These are phyloP conservation scores for Cladophialophora chaetospira DNA, from an alignment of 2,329 filamentous ascomycete species.

Conservation along the genomic window DNA sequence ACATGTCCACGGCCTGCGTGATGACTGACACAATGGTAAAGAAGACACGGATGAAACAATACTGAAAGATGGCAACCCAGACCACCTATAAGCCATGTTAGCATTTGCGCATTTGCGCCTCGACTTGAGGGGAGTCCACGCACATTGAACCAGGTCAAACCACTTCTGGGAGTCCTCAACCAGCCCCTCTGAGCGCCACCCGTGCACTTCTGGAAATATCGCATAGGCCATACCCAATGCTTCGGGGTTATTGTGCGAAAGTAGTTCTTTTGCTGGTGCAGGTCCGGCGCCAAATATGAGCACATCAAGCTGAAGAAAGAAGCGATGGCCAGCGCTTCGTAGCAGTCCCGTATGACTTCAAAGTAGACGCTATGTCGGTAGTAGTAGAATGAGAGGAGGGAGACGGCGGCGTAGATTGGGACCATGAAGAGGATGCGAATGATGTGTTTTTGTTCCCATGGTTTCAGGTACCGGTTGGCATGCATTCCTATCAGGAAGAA, in stretches of 20 bases:
- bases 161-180: slow-evolving; percentile 75
- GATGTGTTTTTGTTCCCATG: slow-evolving; percentile 66
- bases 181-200: slow-evolving; percentile 68
- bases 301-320: slow-evolving; percentile 84
- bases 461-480: slow-evolving; percentile 62
- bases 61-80: slow-evolving; percentile 82
- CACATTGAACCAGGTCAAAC: slow-evolving; percentile 86
- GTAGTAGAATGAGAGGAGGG: slow-evolving; percentile 71
- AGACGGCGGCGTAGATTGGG: slow-evolving; percentile 74
- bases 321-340: slow-evolving; percentile 85
- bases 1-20: slow-evolving; percentile 67
- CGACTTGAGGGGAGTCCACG: not conserved
- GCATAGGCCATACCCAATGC: slow-evolving; percentile 75
- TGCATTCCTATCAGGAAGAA: slow-evolving; percentile 59
- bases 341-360: slow-evolving; percentile 78
- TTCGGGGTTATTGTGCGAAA: slow-evolving; percentile 69
- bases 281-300: slow-evolving; percentile 73
- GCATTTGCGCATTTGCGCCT: not conserved
- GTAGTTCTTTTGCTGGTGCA: slow-evolving; percentile 80
- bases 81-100: slow-evolving; percentile 56
- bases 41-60: slow-evolving; percentile 76
- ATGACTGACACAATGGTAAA: slow-evolving; percentile 79
- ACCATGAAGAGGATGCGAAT: slow-evolving; percentile 89
- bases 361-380: slow-evolving; percentile 81
- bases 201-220: slow-evolving; percentile 69